Evolutionary conservation across 441 rosid genomes (phyloP).

Genomic region (Sinapis alba): DNA sequence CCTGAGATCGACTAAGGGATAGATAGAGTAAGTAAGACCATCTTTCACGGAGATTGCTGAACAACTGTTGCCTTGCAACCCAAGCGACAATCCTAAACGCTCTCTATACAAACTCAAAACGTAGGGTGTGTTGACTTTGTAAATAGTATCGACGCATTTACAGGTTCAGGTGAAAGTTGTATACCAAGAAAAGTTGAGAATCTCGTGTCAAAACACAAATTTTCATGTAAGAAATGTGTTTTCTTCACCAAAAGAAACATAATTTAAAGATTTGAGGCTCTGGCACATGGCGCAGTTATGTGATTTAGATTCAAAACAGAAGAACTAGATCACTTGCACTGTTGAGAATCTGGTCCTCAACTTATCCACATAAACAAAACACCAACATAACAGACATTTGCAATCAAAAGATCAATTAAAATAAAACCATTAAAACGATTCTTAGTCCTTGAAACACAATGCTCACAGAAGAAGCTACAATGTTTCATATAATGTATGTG

Average conservation of each 20-base stretch:
- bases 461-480: not conserved
- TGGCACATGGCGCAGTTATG: not conserved
- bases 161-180: constrained; percentile 28
- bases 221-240: not conserved
- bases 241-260: not conserved
- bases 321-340: too few species aligned
- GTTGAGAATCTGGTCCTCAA: too few species aligned
- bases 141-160: constrained; percentile 22
- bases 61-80: constrained; percentile 60
- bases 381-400: too few species aligned
- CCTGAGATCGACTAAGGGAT: too few species aligned
- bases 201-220: not conserved
- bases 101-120: not conserved
- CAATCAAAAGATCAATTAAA: not conserved
- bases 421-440: not conserved
- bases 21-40: constrained; percentile 45
- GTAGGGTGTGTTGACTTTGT: constrained; percentile 14
- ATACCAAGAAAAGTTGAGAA: constrained; percentile 6
- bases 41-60: constrained; percentile 76
- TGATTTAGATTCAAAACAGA: too few species aligned
- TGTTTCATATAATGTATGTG: not conserved
- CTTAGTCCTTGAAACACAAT: not conserved
- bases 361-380: not conserved
- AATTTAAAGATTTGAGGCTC: not conserved
- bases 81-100: constrained; percentile 45